Conservation (phyloP, 75 land plant species). For the Pinus tabuliformis region DNA sequence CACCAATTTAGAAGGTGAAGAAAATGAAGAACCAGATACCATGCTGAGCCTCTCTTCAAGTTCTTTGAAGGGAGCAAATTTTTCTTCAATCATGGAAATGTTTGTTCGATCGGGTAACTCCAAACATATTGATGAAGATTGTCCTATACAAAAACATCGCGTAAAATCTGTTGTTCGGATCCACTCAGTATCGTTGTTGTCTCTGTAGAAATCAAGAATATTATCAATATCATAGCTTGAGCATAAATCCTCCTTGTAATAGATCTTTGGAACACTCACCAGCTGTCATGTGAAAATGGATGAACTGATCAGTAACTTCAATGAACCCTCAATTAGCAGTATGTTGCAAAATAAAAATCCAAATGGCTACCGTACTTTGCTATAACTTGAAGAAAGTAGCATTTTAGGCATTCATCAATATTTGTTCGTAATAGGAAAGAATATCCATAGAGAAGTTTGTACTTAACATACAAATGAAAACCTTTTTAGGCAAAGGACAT, state of each 20-base stretch:
- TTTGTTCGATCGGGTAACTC: slow-evolving; percentile 35
- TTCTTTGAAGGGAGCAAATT: slow-evolving; percentile 45
- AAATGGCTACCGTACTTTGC: neutral
- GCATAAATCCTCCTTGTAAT: slow-evolving; percentile 13
- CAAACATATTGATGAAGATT: slow-evolving; percentile 68
- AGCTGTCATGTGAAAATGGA: slow-evolving; percentile 33
- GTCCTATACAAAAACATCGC: slow-evolving; percentile 51
- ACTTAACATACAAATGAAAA: neutral
- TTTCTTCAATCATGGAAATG: slow-evolving; percentile 29
- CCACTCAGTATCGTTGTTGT: slow-evolving; percentile 43
- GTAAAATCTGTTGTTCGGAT: slow-evolving; percentile 79
- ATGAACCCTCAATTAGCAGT: neutral
- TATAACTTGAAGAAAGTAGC: neutral
- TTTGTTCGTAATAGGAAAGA: neutral
- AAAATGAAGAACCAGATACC: slow-evolving; percentile 29
- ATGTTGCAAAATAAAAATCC: neutral
- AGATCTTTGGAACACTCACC: slow-evolving; percentile 63
- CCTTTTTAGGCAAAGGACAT: no score
- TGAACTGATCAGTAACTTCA: neutral
- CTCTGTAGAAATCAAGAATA: slow-evolving; percentile 23
- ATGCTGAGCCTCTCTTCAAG: slow-evolving; percentile 11
- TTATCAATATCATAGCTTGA: slow-evolving; percentile 16
- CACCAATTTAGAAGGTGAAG: slow-evolving; percentile 4
- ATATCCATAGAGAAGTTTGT: neutral
- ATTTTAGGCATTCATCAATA: neutral